phyloP scores from a whole-genome alignment of 73 alveolate genomes.

The Paramecium octaurelia region DNA sequence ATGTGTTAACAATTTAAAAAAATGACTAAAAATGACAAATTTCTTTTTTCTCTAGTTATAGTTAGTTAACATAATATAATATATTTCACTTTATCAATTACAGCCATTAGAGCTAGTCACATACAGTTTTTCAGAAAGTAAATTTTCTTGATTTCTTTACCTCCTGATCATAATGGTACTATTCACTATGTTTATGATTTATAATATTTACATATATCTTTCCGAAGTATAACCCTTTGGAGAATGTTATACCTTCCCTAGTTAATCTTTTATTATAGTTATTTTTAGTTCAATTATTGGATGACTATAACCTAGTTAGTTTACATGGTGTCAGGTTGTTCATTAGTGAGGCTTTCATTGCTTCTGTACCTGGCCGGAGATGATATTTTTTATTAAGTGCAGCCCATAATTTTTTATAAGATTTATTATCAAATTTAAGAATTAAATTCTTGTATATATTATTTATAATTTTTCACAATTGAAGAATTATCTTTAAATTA shows the following conservation, averaged over 20 bases:
- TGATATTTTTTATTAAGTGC: not conserved
- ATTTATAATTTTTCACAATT: not conserved
- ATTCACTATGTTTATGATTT: not conserved
- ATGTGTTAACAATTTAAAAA: not conserved
- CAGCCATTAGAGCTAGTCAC: not conserved
- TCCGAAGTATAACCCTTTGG: not conserved
- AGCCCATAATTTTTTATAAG: not conserved
- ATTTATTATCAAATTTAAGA: not conserved
- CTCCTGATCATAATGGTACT: not conserved
- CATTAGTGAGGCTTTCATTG: not conserved
- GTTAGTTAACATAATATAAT: not conserved
- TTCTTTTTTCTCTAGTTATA: not conserved
- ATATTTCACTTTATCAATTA: not conserved
- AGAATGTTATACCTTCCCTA: not conserved
- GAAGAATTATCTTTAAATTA: not conserved
- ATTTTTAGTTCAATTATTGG: not conserved
- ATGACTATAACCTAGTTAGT: not conserved
- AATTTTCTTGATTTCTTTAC: not conserved
- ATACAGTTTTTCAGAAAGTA: not conserved
- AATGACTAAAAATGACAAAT: not conserved
- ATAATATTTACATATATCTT: not conserved
- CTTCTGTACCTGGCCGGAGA: not conserved
- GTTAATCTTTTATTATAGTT: not conserved
- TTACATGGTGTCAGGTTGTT: not conserved
- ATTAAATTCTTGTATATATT: not conserved